Conservation (phyloP, 2,329 filamentous ascomycete genomes). For the Passalora sequoiae region DNA sequence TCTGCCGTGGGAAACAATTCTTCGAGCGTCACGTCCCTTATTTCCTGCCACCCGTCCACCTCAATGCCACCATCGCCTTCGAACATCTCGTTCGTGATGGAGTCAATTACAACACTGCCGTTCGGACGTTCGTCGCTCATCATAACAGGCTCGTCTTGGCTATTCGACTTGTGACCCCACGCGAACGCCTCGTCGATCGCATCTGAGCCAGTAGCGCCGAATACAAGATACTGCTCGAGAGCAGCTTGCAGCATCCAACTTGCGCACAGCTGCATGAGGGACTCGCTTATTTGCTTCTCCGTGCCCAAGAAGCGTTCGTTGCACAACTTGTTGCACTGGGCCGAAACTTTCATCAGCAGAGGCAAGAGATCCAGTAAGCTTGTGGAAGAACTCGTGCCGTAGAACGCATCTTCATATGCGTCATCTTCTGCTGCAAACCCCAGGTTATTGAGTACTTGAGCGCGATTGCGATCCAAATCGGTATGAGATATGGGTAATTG, state of each 20-base stretch:
- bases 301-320: too few species aligned
- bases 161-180: slow-evolving; percentile 37
- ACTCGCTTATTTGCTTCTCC: slow-evolving; percentile 32
- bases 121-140: slow-evolving; percentile 7
- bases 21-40: slow-evolving; percentile 34
- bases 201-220: slow-evolving; percentile 35
- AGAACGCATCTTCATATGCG: slow-evolving; percentile 26
- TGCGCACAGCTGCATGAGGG: slow-evolving; percentile 45
- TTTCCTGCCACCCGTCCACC: slow-evolving; percentile 34
- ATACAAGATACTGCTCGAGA: slow-evolving; percentile 45
- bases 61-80: slow-evolving; percentile 19
- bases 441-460: slow-evolving; percentile 19
- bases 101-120: not conserved
- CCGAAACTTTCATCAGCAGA: slow-evolving; percentile 47
- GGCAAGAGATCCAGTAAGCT: slow-evolving; percentile 42
- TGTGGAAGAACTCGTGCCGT: slow-evolving; percentile 33
- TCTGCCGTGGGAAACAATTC: slow-evolving; percentile 18
- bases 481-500: slow-evolving; percentile 10
- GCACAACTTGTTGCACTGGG: slow-evolving; percentile 31
- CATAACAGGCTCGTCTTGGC: slow-evolving; percentile 9
- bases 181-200: slow-evolving; percentile 42
- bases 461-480: slow-evolving; percentile 24
- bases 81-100: slow-evolving; percentile 32
- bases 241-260: slow-evolving; percentile 49
- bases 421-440: slow-evolving; percentile 24